phyloP scores from a whole-genome alignment of 805 yeast genomes.

The Saturnispora dispora region DNA sequence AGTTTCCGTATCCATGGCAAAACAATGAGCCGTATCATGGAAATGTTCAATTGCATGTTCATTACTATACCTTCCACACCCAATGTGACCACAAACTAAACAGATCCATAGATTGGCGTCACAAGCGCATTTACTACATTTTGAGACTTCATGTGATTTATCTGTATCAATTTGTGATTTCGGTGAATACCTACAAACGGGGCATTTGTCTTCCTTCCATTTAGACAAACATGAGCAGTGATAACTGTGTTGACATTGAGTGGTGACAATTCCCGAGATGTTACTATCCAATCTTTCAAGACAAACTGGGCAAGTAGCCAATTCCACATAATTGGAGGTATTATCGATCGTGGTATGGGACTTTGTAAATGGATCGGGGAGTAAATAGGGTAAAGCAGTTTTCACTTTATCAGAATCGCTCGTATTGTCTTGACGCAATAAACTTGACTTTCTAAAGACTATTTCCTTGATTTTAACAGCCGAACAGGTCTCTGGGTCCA shows the following conservation, averaged over 20 bases:
- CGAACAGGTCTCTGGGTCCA: conserved; percentile 85
- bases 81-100: conserved; percentile 82
- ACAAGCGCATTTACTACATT: conserved; percentile 51
- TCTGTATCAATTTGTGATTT: conserved; percentile 11
- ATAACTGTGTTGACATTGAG: conserved; percentile 88
- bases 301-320: conserved; percentile 92
- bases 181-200: conserved; percentile 77
- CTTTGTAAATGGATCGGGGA: conserved; percentile 64
- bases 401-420: conserved; percentile 7
- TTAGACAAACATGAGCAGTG: conserved; percentile 81
- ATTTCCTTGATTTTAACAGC: conserved; percentile 61
- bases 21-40: conserved; percentile 71
- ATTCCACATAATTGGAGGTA: conserved; percentile 36
- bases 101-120: conserved; percentile 76
- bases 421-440: conserved; percentile 16
- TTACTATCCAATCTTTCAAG: conserved; percentile 78
- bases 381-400: conserved; percentile 50
- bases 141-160: conserved; percentile 11
- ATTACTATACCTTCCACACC: conserved; percentile 80
- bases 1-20: conserved; percentile 77
- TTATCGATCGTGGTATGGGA: background rate
- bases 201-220: conserved; percentile 88
- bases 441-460: conserved; percentile 27
- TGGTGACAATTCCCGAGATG: conserved; percentile 73
- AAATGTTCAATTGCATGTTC: conserved; percentile 84